These are phyloP conservation scores for Xylogone sp. DNA, from an alignment of 2,329 filamentous ascomycete species.

Conservation along the genomic window DNA sequence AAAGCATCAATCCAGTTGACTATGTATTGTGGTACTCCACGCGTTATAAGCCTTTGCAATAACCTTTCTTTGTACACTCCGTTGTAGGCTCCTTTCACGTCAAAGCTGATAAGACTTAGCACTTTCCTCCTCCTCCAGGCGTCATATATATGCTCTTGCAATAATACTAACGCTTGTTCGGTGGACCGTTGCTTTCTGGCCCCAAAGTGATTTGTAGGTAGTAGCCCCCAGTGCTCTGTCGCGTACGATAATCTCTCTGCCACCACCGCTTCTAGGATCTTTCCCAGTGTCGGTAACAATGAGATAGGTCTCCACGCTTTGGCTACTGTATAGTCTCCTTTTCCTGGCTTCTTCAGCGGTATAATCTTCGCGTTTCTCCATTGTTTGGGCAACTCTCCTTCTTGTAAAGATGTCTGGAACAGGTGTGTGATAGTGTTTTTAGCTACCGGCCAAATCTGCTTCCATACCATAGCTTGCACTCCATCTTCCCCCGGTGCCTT, in stretches of 20 bases:
- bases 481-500: too few relatives aligned
- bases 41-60: slow-evolving; percentile 29
- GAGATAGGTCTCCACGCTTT: background rate
- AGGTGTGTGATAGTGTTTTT: background rate
- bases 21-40: slow-evolving; percentile 24
- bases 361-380: background rate
- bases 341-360: background rate
- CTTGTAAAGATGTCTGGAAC: background rate
- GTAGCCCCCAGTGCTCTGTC: too few relatives aligned
- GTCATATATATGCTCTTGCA: slow-evolving; percentile 26
- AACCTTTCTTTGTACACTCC: slow-evolving; percentile 36
- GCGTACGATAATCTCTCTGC: too few relatives aligned
- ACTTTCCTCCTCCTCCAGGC: slow-evolving; percentile 27
- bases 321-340: background rate
- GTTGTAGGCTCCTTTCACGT: too few relatives aligned
- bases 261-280: background rate
- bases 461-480: too few relatives aligned
- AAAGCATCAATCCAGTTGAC: slow-evolving; percentile 22
- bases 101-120: slow-evolving; percentile 33
- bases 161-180: slow-evolving; percentile 29
- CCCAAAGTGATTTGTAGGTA: slow-evolving; percentile 34
- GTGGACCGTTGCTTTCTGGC: slow-evolving; percentile 30
- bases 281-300: background rate
- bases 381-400: background rate
- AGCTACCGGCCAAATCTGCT: too few relatives aligned